These are phyloP conservation scores for Rhodomyrtus psidioides DNA, from an alignment of 441 rosid species.

Conservation along the genomic window DNA sequence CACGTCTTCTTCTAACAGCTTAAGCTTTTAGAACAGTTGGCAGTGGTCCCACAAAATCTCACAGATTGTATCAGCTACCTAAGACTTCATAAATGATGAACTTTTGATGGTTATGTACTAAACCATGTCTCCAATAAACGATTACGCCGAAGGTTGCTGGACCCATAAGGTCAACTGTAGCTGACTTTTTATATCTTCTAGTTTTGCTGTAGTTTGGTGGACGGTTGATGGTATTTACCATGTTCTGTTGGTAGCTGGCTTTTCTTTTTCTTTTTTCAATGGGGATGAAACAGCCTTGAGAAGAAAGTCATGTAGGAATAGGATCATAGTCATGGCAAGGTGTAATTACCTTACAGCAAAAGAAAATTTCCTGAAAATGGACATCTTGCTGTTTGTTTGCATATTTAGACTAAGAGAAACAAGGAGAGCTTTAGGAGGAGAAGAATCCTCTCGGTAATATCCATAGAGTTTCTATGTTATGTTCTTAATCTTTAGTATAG, in stretches of 20 bases:
- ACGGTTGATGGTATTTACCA: background rate
- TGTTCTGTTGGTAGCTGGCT: background rate
- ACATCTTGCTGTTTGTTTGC: background rate
- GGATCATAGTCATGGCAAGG: background rate
- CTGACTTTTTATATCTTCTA: background rate
- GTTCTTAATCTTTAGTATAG: background rate
- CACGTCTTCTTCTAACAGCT: no score
- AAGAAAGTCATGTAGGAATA: background rate
- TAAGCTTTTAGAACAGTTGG: no score
- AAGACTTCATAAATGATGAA: background rate
- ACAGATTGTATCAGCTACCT: background rate
- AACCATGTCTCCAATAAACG: background rate
- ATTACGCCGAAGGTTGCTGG: background rate
- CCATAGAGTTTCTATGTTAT: background rate
- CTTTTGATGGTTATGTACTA: background rate
- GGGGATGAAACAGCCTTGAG: background rate
- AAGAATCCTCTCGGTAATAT: background rate
- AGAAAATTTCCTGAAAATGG: background rate
- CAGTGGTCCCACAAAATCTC: no score
- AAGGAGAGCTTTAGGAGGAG: background rate
- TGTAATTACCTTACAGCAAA: background rate
- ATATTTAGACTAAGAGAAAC: background rate
- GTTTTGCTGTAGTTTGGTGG: background rate
- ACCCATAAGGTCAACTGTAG: background rate
- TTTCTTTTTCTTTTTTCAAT: background rate